Evolutionary conservation across 495 filamentous ascomycete species (phyloP), one percentile per base, ranked within the genome.

Genomic region (Trichoderma gamsii): DNA sequence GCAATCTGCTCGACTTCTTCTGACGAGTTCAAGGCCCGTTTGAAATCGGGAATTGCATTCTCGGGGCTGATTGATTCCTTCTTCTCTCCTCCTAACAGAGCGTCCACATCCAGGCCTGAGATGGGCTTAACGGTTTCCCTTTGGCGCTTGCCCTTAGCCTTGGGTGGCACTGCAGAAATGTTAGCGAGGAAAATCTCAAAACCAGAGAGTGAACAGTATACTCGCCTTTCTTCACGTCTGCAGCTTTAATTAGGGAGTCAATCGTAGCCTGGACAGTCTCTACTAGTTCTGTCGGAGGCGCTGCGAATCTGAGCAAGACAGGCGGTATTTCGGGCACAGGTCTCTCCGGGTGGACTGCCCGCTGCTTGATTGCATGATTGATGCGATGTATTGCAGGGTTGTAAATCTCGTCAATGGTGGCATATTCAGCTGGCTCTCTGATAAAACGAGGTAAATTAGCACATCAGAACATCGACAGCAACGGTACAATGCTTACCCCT

Each of bases 11-110:
- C 80, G 18, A 88, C 78, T 41, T 87, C 86, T 16, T 87, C 85
- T 9, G 65, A 66, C 12, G 41, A 32, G 0, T 83, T 82, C 18
- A 98, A 81, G 25, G 86, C 85, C 77, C 94, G 92, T 73, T 92
- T 96, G 85, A 97, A 98, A 66, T 93, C 90, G 0, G 96, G 93
- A 61, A 99, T 90, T 5, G 92, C 87, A 72, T 99, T 98, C 29
- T 87, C 80, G 0, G 85, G 72, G 3, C 89, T 89, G 66, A 99
- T 93, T 68, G 85, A 89, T 49, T 79, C 77, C 51, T 76, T 75
- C 63, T 75, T 76, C 66, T 72, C 86, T 79, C 74, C 79, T 59
- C 83, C 82, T 29, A 97, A 87, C 21, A 97, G 88, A 1, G 85
- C 84, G 69, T 92, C 89, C 66, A 97, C 85, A 72, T 99, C 89